Evolutionary conservation across 495 filamentous ascomycete genomes (phyloP).

Genomic region (Monascus purpureus): DNA sequence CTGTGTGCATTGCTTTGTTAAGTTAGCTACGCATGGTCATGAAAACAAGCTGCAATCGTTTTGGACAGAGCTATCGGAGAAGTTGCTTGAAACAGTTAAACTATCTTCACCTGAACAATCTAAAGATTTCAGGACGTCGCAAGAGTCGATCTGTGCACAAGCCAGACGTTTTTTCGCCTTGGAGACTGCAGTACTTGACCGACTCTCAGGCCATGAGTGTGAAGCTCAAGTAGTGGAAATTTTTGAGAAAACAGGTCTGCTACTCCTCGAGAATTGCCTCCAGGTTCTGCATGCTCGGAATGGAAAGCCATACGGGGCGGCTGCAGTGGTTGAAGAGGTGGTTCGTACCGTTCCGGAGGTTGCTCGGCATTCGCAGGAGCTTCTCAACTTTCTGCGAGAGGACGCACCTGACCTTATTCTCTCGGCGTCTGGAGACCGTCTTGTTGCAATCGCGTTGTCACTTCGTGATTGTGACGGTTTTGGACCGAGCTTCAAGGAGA

Average conservation of each 20-base stretch:
- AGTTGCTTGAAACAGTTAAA: conserved; percentile 46
- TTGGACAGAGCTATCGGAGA: conserved; percentile 42
- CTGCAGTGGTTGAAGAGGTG: conserved; percentile 43
- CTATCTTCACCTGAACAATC: conserved; percentile 66
- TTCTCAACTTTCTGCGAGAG: conserved; percentile 29
- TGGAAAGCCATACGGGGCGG: conserved; percentile 73
- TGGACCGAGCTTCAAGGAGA: conserved; percentile 22
- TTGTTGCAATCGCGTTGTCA: conserved; percentile 26
- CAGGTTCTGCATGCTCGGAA: conserved; percentile 42
- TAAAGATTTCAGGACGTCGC: conserved; percentile 56
- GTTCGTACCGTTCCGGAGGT: conserved; percentile 28
- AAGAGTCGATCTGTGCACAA: conserved; percentile 46
- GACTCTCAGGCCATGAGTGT: conserved; percentile 12
- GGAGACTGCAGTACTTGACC: conserved; percentile 30
- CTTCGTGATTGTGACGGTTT: conserved; percentile 30
- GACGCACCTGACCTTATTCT: conserved; percentile 37
- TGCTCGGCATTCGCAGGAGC: conserved; percentile 15
- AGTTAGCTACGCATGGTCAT: conserved; percentile 12
- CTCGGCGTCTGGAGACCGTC: conserved; percentile 37
- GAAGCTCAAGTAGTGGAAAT: conserved; percentile 9
- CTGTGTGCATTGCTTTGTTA: conserved; percentile 23
- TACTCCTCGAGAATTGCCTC: conserved; percentile 36
- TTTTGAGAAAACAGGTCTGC: conserved; percentile 14
- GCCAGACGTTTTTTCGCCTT: conserved; percentile 49
- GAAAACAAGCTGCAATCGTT: conserved; percentile 21